phyloP scores from a whole-genome alignment of 371 early-diverging fungal genomes.

The Mortierella sp. region DNA sequence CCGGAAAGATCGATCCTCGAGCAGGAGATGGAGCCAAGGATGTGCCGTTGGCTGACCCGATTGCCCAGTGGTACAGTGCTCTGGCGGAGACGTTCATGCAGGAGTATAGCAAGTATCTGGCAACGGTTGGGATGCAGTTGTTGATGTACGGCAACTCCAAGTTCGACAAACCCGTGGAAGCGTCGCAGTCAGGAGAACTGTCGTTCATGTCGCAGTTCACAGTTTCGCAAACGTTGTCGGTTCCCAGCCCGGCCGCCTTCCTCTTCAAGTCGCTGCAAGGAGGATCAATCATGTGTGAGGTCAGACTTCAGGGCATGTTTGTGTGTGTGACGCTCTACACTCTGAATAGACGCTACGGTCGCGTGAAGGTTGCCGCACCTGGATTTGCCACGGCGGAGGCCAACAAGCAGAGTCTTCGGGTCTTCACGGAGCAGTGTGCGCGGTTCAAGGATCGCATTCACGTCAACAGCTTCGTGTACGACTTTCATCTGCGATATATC shows the following conservation, averaged over 20 bases:
- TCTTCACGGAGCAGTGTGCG: conserved; percentile 78
- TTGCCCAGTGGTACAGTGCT: conserved; percentile 68
- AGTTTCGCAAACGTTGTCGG: conserved; percentile 58
- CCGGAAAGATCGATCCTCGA: conserved; percentile 10
- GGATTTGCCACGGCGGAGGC: conserved; percentile 63
- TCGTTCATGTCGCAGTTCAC: conserved; percentile 61
- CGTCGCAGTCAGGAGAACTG: conserved; percentile 40
- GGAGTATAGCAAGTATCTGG: conserved; percentile 79
- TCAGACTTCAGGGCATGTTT: conserved; percentile 77
- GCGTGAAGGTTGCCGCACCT: conserved; percentile 63
- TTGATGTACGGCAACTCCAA: conserved; percentile 66
- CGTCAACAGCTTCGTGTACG: conserved; percentile 87
- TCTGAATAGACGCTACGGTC: conserved; percentile 74
- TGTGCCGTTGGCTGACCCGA: conserved; percentile 27
- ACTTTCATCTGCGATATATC: conserved; percentile 82
- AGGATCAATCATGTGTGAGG: conserved; percentile 83
- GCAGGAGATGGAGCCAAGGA: conserved; percentile 13
- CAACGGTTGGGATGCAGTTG: conserved; percentile 77
- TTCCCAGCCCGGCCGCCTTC: conserved; percentile 74
- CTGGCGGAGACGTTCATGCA: conserved; percentile 70
- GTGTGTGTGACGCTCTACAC: conserved; percentile 83
- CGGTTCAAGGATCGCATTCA: conserved; percentile 78
- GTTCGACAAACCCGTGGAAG: conserved; percentile 46
- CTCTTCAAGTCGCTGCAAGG: conserved; percentile 74
- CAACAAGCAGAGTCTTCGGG: conserved; percentile 69